A percentile compares a stretch with the other conserved stretches of the same genome.
phyloP scores from a whole-genome alignment of 768 basidiomycete genomes.

The Podaxis carcinomalis region DNA sequence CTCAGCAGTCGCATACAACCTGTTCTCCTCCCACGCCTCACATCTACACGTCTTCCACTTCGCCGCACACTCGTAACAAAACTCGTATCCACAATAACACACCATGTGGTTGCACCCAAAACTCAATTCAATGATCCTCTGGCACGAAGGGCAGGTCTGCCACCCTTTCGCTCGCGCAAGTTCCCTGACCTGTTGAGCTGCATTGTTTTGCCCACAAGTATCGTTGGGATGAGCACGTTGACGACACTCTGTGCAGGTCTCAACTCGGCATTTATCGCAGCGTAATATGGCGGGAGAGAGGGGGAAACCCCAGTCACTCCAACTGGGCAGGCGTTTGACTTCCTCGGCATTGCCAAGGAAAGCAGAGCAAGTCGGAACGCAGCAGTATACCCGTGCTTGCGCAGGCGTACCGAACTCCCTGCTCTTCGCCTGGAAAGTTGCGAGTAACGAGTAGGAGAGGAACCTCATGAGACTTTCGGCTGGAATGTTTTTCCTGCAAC shows the following conservation, averaged over 20 bases:
- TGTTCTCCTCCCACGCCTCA: constrained; percentile 58
- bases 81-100: constrained; percentile 52
- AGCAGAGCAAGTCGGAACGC: constrained; percentile 14
- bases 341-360: constrained; percentile 13
- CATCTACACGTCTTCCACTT: constrained; percentile 62
- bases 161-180: constrained; percentile 44
- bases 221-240: constrained; percentile 11
- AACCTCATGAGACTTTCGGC: not conserved
- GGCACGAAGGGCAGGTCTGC: constrained; percentile 64
- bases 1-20: constrained; percentile 37
- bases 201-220: constrained; percentile 25
- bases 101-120: constrained; percentile 65
- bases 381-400: constrained; percentile 17
- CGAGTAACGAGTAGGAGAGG: constrained; percentile 9
- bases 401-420: constrained; percentile 17
- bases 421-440: constrained; percentile 12
- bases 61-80: constrained; percentile 63
- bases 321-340: not conserved
- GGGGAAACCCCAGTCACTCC: not conserved
- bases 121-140: constrained; percentile 49
- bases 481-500: constrained; percentile 17
- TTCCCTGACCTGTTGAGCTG: constrained; percentile 35
- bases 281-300: not conserved
- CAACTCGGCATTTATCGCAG: constrained; percentile 9
- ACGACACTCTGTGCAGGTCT: constrained; percentile 15